Base-by-base conservation (phyloP, 2,329 filamentous ascomycete species). In the Epicoccum nigrum region DNA sequence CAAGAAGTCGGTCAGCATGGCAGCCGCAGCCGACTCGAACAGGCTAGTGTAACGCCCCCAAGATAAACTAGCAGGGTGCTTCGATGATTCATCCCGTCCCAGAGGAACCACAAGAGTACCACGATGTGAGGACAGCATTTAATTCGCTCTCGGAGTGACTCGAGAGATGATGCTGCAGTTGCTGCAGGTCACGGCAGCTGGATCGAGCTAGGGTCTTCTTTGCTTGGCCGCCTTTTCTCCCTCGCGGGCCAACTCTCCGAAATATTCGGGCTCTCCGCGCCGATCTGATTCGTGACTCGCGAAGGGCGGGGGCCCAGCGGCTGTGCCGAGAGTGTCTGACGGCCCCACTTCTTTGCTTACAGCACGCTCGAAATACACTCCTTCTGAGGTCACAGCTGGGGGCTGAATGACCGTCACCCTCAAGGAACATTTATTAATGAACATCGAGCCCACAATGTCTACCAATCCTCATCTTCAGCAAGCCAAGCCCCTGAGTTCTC, bases 321-420 rank as follows among this genome's bases (percentile, higher is more conserved):
- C 66, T 64, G 63, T 61, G 59, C 67, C 65, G 64, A 68, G 60
- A 57, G 54, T 43, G 51, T 49, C 64, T 70, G 63, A 69, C 62
- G 45, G 68, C 64, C 65, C 69, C 69, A 64, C 66, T 69, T 51
- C 41, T 64, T 67, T 64, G 64, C 65, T 68, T 51, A 66, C 63
- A 54, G 51, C 40, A 59, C 67, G 60, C 67, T 65, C 61, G 62
- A 68, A 68, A 68, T 69, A 68, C 63, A 55, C 55, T 49, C 45
- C 53, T 57, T 45, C 55, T 54, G 40, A 57, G 62, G 63, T 61
- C 56, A 64, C 54, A 53, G 49, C 54, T 67, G 68, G 64, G 50
- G 67, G 69, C 69, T 69, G 65, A 69, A 62, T 64, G 46, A 41
- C 32, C 37, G 56, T 48, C 27, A 45, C 49, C 38, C 44, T 51